Base-by-base conservation (phyloP, 2,329 filamentous ascomycete species). In the Anisogramma anomala region DNA sequence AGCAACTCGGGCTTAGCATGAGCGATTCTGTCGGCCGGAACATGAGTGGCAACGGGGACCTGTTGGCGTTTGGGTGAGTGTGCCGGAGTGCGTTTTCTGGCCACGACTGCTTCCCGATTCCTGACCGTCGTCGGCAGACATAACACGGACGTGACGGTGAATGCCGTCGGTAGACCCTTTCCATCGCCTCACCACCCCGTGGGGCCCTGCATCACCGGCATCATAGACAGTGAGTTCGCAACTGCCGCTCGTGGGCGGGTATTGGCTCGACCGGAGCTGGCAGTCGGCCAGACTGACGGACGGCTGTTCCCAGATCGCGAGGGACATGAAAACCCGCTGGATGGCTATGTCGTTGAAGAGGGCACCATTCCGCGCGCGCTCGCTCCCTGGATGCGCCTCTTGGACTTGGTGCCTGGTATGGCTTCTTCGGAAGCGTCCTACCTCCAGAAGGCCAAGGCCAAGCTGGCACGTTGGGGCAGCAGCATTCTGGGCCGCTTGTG, bases 1-100 rank as follows among this genome's bases (percentile, higher is more conserved):
- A 67, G 53, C 63, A 70, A 38, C 64, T 74, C 53, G 77, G 78
- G 0, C 55, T 83, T 9, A 50, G 59, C 0, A 68, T 77, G 61
- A 81, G 76, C 49, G 61, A 70, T 13, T 62, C 64, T 33, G 62
- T 81, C 7, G 77, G 77, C 4, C 64, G 66, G 42, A 68, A 69
- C 42, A 79, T 79, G 68, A 76, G 73, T 50, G 77, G 77, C 2
- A 82, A 82, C 50, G 77, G 78, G 3, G 77, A 82, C 48, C 75
- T 81, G 50, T 55, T 82, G 13, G 71, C 69, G 2, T 82, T 81
- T 55, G 77, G 72, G 63, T 71, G 55, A 54, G 62, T 51, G 25
- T 3, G 43, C 14, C 27, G 15, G n/a, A 25, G 13, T 15, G n/a
- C 23, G 14, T 4, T 19, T 13, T 18, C 18, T 33, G 22, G 10